Evolutionary conservation across 129 eudicot genomes (phyloP).

Genomic region (Artemisia annua): DNA sequence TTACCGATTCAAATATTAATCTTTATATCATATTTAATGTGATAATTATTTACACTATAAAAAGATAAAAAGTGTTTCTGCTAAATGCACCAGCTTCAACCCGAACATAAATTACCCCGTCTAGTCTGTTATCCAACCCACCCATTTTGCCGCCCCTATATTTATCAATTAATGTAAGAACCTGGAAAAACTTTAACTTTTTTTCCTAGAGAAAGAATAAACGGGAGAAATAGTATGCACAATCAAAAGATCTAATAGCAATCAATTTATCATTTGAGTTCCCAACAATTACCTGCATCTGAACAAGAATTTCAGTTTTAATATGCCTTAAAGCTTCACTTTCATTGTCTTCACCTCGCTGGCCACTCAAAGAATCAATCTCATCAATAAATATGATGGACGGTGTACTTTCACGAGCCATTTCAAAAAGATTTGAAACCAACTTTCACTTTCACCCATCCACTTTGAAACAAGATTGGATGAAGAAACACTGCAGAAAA

Average conservation of each 20-base stretch:
- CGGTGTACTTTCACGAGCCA: too few species aligned
- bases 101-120: neutral
- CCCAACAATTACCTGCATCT: neutral
- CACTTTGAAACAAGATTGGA: too few species aligned
- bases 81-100: neutral
- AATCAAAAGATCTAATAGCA: neutral
- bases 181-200: neutral
- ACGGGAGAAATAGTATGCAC: neutral
- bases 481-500: too few species aligned
- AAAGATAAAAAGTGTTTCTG: neutral
- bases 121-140: neutral
- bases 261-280: neutral
- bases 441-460: too few species aligned
- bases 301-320: neutral
- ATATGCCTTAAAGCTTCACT: neutral
- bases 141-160: neutral
- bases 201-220: neutral
- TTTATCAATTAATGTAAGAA: neutral
- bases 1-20: neutral
- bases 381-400: neutral
- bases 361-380: neutral
- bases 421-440: too few species aligned
- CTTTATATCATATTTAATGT: neutral
- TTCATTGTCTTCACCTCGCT: neutral
- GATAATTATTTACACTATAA: neutral